A percentile compares a stretch with the other conserved stretches of the same genome.
Evolutionary conservation across 2,329 filamentous ascomycete species (phyloP).

Genomic region (Arthrinium puccinioides): DNA sequence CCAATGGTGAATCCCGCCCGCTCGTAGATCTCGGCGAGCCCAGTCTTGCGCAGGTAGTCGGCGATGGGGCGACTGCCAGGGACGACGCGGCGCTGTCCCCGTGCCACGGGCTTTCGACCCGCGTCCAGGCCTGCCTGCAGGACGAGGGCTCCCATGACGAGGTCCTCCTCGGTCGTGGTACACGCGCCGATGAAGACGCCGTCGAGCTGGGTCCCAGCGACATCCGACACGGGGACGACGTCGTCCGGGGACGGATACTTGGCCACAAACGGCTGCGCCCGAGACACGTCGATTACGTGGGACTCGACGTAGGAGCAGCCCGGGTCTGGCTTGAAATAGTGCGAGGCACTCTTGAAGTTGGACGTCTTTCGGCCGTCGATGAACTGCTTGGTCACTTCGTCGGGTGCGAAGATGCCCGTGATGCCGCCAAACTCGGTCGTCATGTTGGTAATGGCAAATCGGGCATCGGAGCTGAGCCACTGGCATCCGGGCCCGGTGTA

Average conservation of each 20-base stretch:
- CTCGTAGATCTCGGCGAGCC: constrained; percentile 29
- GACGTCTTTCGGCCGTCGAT: constrained; percentile 21
- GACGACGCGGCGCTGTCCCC: constrained; percentile 29
- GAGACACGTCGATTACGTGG: constrained; percentile 27
- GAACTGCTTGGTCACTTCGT: constrained; percentile 26
- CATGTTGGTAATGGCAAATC: constrained; percentile 41
- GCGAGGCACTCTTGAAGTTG: constrained; percentile 21
- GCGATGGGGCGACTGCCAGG: constrained; percentile 32
- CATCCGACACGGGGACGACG: constrained; percentile 29
- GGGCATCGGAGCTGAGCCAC: constrained; percentile 31
- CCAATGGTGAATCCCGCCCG: constrained; percentile 32
- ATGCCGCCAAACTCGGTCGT: constrained; percentile 36
- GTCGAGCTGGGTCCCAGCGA: constrained; percentile 24
- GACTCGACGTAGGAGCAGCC: constrained; percentile 28
- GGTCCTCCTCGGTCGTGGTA: constrained; percentile 36
- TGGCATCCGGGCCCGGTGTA: constrained; percentile 31
- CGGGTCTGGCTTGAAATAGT: constrained; percentile 31
- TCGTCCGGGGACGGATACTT: constrained; percentile 33
- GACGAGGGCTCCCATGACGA: constrained; percentile 32
- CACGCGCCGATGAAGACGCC: constrained; percentile 39
- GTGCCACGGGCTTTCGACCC: constrained; percentile 18
- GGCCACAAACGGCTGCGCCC: constrained; percentile 30
- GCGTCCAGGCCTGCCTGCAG: constrained; percentile 27
- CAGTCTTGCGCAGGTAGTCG: constrained; percentile 23
- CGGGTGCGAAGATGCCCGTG: constrained; percentile 32